A percentile compares a stretch with the other conserved stretches of the same genome.
These are phyloP conservation scores for Solanum aculeatissimum DNA, from an alignment of 305 asterid species.

Conservation along the genomic window DNA sequence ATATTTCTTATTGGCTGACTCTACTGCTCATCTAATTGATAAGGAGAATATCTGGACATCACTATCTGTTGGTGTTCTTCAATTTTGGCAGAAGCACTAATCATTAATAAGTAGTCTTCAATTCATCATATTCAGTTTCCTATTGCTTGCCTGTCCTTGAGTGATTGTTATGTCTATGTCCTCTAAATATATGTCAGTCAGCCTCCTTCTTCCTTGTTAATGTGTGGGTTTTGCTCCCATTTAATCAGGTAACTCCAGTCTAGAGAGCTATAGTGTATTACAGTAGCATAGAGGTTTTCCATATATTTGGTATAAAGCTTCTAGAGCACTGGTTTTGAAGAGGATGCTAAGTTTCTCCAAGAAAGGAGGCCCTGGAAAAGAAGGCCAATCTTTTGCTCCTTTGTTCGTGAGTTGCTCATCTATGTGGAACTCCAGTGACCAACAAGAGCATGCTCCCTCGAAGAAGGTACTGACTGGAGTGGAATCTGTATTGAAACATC, in stretches of 20 bases:
- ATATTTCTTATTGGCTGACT: not conserved
- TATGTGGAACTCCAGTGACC: conserved; percentile 29
- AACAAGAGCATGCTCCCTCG: conserved; percentile 17
- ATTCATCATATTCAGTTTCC: not conserved
- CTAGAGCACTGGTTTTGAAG: not conserved
- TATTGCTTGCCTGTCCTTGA: not conserved
- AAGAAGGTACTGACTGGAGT: conserved; percentile 11
- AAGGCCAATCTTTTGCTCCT: conserved; percentile 17
- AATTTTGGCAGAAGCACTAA: not conserved
- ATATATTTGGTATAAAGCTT: not conserved
- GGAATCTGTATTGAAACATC: conserved; percentile 8
- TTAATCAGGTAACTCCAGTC: conserved; percentile 1
- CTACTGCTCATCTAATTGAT: not conserved
- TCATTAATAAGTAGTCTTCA: not conserved
- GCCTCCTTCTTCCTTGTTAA: not conserved
- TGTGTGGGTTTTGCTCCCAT: not conserved
- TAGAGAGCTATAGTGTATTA: not conserved
- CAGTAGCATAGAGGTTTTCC: not conserved
- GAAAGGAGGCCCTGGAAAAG: conserved; percentile 15
- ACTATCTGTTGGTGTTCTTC: not conserved
- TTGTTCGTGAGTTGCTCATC: conserved; percentile 21
- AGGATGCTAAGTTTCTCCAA: conserved; percentile 36
- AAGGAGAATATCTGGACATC: not conserved
- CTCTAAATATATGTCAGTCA: not conserved
- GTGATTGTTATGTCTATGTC: not conserved